Evolutionary conservation across 2,329 filamentous ascomycete genomes (phyloP).

Genomic region (Spiromastix sp.): DNA sequence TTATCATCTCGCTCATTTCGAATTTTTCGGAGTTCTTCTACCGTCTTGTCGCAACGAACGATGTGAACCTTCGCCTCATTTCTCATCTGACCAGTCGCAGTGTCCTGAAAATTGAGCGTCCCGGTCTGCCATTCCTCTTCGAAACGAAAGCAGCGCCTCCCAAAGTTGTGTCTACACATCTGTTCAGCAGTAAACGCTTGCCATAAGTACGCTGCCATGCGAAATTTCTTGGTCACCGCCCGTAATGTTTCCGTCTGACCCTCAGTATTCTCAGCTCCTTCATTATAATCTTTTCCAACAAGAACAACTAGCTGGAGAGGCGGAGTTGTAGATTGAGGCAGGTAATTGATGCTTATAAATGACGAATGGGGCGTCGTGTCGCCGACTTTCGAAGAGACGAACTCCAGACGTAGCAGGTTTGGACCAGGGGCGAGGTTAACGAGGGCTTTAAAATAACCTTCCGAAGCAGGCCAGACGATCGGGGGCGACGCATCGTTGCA

Average conservation of each 20-base stretch:
- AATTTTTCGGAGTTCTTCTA: conserved; percentile 70
- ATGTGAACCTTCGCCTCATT: conserved; percentile 87
- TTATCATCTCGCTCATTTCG: conserved; percentile 68
- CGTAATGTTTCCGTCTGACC: conserved; percentile 75
- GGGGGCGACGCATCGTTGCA: conserved; percentile 78
- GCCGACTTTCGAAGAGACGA: conserved; percentile 69
- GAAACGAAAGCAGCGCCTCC: conserved; percentile 75
- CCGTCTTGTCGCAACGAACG: conserved; percentile 70
- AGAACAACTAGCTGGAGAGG: conserved; percentile 85
- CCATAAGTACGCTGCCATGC: conserved; percentile 94
- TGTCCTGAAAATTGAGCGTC: conserved; percentile 66
- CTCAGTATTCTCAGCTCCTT: conserved; percentile 72
- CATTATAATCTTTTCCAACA: conserved; percentile 76
- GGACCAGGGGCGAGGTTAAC: conserved; percentile 85
- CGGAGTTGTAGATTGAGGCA: conserved; percentile 66
- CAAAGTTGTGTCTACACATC: conserved; percentile 83
- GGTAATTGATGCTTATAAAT: conserved; percentile 74
- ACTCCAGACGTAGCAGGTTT: conserved; percentile 82
- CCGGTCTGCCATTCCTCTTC: conserved; percentile 93
- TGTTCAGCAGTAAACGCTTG: conserved; percentile 95
- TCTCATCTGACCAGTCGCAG: conserved; percentile 60
- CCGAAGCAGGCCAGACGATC: conserved; percentile 74
- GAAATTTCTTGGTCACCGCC: conserved; percentile 70
- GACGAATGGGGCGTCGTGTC: conserved; percentile 62
- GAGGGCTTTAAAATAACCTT: conserved; percentile 84